These are phyloP conservation scores for Podila clonocystis DNA, from an alignment of 192 early-diverging fungal genomes.

Conservation along the genomic window DNA sequence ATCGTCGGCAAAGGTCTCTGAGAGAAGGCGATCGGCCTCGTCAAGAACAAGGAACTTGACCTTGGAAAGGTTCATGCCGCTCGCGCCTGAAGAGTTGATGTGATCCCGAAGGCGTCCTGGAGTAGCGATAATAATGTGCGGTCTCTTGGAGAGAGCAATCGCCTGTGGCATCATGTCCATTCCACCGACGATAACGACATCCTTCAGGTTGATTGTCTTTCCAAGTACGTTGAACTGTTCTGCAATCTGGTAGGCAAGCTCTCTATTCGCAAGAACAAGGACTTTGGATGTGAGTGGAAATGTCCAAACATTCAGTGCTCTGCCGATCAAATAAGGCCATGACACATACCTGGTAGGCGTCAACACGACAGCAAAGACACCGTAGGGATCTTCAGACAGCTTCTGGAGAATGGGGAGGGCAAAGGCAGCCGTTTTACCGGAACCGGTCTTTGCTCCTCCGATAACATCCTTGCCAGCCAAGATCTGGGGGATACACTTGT, in stretches of 20 bases:
- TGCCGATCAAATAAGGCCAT: not conserved
- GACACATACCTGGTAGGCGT: slow-evolving; percentile 85
- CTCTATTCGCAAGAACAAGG: slow-evolving; percentile 61
- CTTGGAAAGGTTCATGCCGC: slow-evolving; percentile 73
- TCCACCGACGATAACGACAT: slow-evolving; percentile 93
- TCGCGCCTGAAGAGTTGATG: slow-evolving; percentile 78
- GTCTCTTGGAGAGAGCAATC: slow-evolving; percentile 80
- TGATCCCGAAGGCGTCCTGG: slow-evolving; percentile 96
- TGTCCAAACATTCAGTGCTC: not conserved
- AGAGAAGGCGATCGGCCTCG: slow-evolving; percentile 94
- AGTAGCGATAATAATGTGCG: slow-evolving; percentile 95
- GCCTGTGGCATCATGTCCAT: slow-evolving; percentile 97
- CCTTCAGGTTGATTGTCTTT: slow-evolving; percentile 83
- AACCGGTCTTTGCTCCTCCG: slow-evolving; percentile 95
- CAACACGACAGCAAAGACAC: slow-evolving; percentile 94
- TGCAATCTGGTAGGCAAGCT: slow-evolving; percentile 98
- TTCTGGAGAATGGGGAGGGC: slow-evolving; percentile 96
- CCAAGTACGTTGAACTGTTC: slow-evolving; percentile 97
- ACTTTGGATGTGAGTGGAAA: not conserved
- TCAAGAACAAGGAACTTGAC: slow-evolving; percentile 92
- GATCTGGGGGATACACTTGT: slow-evolving; percentile 84
- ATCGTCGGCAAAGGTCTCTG: slow-evolving; percentile 86
- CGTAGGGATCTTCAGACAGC: slow-evolving; percentile 95
- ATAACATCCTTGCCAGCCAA: slow-evolving; percentile 85
- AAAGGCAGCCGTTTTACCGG: slow-evolving; percentile 98